Evolutionary conservation across 1,284 basidiomycete genomes (phyloP), one percentile per base, ranked within the genome.

Genomic region (Leccinum griseonigrum): DNA sequence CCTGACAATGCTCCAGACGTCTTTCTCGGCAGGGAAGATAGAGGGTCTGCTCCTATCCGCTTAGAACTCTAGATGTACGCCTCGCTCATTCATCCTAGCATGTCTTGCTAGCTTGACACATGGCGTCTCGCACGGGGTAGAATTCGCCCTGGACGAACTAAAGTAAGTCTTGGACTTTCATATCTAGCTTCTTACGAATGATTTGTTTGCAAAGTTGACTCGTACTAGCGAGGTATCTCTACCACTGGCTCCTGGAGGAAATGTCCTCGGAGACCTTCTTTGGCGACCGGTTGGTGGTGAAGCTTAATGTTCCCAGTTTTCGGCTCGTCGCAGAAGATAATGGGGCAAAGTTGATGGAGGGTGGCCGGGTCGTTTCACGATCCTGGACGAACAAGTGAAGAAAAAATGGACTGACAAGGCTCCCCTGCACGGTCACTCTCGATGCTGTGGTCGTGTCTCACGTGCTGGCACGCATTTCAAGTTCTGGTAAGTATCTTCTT

Each of bases 31-130:
- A 82, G 94, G 58, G 91, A 94, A 63, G 86, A 78, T 1, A 68
- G 76, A 0, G 91, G 92, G 0, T 89, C 92, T 7, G 85, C 90
- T 1, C 92, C 92, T 1, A 86, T 91, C 3, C 86, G 90, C 32
- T 83, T 83, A 16, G 77, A 81, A 1, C 69, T 90, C 59, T 79
- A 83, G 16, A 75, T 90, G 64, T 87, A 83, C 68, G 90, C 92
- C 4, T 84, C 89, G 0, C 72, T 95, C 46, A 74, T 94, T 18
- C 79, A 83, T 3, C 80, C 83, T 0, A 80, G 80, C 4, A 80
- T 79, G 22, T 26, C 22, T 26, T 14, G 67, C 64, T 2, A 64
- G 68, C 6, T 43, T 62, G 13, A 64, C 61, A 2, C 67, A 68
- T 9, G 69, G 67, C 1, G 48, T 68, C 32, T 53, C 54, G 0